Base-by-base conservation (phyloP, 164 flowering plant species). In the Akebia trifoliata region DNA sequence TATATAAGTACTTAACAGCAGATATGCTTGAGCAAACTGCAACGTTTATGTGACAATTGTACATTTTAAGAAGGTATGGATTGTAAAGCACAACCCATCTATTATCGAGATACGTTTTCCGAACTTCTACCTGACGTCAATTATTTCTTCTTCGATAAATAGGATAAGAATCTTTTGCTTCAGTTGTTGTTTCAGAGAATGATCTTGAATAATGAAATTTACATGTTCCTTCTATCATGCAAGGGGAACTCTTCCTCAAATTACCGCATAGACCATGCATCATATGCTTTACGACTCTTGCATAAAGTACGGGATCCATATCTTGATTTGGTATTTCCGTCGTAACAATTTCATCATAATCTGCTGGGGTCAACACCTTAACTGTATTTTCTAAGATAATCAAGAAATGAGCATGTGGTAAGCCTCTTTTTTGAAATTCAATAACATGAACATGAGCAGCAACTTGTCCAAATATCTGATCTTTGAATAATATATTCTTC, bases 41-140 rank as follows among this genome's bases (percentile, higher is more conserved):
- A 0, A 36, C 30, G 37, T 54, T 54, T 4, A 25, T 21, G 12
- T 54, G 57, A 24, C 44, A 54, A 24, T 37, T 25, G 24, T 22
- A 37, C 14, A 11, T 54, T 0, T 24, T 26, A 1, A 67, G 37
- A 5, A 74, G 20, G 6, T 48, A 56, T 6, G 58, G 59, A 46
- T 71, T 70, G 32, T 69, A 67, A 1, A 74, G 74, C 2, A 74
- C 26, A 20, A 74, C 63, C 66, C 66, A 64, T 0, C 56, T 3
- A 31, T 74, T 71, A 38, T 74, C 69, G 3, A 63, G 29, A 2
- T 2, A 18, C 11, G 10, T 20, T 0, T 22, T 25, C 5, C 54
- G 29, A 14, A 54, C 43, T 17, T 30, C 9, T 0, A 15, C 36
- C 1, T 4, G 1, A 4, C 29, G 8, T 1, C 57, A 49, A 42